These are phyloP conservation scores for Incumbomyces delicatus DNA, from an alignment of 2,329 filamentous ascomycete species.

Conservation along the genomic window DNA sequence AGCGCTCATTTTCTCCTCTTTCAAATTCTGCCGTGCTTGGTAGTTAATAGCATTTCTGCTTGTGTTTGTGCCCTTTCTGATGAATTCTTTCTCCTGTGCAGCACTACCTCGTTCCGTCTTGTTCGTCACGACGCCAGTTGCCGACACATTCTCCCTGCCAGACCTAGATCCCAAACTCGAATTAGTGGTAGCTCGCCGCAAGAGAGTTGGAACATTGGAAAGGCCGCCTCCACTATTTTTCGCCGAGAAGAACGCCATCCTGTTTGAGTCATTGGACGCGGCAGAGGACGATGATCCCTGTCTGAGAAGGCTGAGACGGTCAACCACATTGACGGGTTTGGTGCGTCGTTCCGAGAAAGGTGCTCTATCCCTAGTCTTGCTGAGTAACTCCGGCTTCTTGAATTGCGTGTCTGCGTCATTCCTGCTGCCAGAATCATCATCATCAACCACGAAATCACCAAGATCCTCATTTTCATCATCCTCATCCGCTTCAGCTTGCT, in stretches of 20 bases:
- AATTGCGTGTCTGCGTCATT: slow-evolving; percentile 20
- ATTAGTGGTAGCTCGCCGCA: slow-evolving; percentile 21
- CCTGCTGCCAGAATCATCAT: slow-evolving; percentile 22
- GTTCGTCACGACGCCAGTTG: slow-evolving; percentile 19
- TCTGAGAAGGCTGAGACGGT: slow-evolving; percentile 35
- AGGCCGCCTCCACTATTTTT: slow-evolving; percentile 10
- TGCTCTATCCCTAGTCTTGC: slow-evolving; percentile 13
- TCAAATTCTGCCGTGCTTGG: slow-evolving; percentile 12
- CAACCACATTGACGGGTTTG: slow-evolving; percentile 33
- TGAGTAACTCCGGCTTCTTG: slow-evolving; percentile 19
- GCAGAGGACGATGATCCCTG: slow-evolving; percentile 36
- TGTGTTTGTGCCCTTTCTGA: slow-evolving; percentile 17
- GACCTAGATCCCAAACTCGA: slow-evolving; percentile 15
- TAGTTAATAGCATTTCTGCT: slow-evolving; percentile 20
- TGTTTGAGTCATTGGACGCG: slow-evolving; percentile 13
- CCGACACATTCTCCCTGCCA: slow-evolving; percentile 16
- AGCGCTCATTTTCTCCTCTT: slow-evolving; percentile 20
- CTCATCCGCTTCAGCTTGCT: slow-evolving; percentile 45
- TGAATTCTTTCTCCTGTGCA: slow-evolving; percentile 18
- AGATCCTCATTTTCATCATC: slow-evolving; percentile 40
- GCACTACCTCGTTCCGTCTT: slow-evolving; percentile 18
- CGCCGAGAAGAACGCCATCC: slow-evolving; percentile 19
- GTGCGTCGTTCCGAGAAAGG: slow-evolving; percentile 23
- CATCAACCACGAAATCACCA: slow-evolving; percentile 21
- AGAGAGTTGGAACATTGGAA: slow-evolving; percentile 15